Percentiles rank a stretch among this genome's conserved stretches.
These are phyloP conservation scores for Dissophora globulifera DNA, from an alignment of 192 early-diverging fungal species.

Conservation along the genomic window DNA sequence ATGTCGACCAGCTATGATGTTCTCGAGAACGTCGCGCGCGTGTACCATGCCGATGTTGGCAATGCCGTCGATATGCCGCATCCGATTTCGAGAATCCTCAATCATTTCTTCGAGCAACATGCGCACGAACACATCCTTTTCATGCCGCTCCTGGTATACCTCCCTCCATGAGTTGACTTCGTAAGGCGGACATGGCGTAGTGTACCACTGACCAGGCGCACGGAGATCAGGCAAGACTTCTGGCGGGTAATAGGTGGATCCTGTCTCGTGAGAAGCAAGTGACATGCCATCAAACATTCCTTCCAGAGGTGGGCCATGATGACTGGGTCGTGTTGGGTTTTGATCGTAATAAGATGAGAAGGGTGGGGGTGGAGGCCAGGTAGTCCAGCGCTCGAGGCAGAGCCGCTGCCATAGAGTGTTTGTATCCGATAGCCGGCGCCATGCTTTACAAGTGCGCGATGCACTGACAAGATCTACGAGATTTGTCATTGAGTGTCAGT, in stretches of 20 bases:
- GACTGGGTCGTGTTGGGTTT: too few relatives aligned
- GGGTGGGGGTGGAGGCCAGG: constrained; percentile 33
- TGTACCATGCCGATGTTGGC: constrained; percentile 36
- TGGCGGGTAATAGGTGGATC: background rate
- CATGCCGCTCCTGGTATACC: constrained; percentile 31
- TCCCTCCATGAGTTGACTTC: constrained; percentile 23
- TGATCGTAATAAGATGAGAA: constrained; percentile 23
- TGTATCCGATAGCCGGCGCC: constrained; percentile 27
- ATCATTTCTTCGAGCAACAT: constrained; percentile 35
- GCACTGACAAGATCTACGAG: constrained; percentile 30
- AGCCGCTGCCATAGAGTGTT: constrained; percentile 43
- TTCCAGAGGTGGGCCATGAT: background rate
- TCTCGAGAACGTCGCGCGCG: constrained; percentile 42
- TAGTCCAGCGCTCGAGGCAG: constrained; percentile 38
- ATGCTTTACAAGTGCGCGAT: constrained; percentile 22
- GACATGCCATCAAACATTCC: constrained; percentile 14
- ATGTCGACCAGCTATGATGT: constrained; percentile 29
- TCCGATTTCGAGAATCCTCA: constrained; percentile 37
- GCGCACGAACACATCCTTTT: constrained; percentile 36
- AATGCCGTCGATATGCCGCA: constrained; percentile 47
- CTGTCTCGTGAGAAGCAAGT: background rate
- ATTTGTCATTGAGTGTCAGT: too few relatives aligned
- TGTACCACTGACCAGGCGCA: constrained; percentile 29
- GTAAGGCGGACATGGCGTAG: constrained; percentile 23
- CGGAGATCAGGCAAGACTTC: constrained; percentile 21